phyloP scores from a whole-genome alignment of 768 basidiomycete genomes.

The Rhodosporidiobolus odoratus region DNA sequence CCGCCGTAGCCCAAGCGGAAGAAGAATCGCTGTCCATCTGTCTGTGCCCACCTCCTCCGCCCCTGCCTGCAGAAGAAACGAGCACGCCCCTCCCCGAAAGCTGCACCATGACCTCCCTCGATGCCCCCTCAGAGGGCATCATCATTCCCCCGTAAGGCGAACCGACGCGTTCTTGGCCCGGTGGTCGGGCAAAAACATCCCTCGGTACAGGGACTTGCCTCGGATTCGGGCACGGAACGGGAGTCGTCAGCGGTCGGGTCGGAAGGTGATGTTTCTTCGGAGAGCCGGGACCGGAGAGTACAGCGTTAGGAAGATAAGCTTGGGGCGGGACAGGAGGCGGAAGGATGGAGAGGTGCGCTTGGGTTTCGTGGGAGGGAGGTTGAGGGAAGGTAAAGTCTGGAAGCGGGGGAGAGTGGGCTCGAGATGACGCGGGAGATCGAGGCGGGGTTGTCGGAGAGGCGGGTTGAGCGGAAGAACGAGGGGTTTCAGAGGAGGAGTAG shows the following conservation, averaged over 20 bases:
- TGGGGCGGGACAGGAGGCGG: background rate
- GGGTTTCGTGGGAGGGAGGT: no score
- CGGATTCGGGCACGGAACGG: constrained; percentile 10
- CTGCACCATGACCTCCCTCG: constrained; percentile 18
- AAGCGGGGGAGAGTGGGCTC: no score
- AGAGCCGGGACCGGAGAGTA: constrained; percentile 1
- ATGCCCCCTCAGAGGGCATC: no score
- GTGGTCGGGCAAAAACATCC: constrained; percentile 24
- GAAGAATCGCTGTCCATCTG: constrained; percentile 7
- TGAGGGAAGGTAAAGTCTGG: no score
- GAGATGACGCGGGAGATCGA: no score
- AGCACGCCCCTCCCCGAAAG: background rate
- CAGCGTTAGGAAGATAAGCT: background rate
- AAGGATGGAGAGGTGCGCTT: background rate
- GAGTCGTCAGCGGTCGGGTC: constrained; percentile 27
- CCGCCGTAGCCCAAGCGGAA: constrained; percentile 11
- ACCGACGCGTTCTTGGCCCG: background rate
- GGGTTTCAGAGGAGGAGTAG: no score
- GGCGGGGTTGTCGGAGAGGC: no score
- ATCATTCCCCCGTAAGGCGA: background rate
- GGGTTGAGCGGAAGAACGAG: no score
- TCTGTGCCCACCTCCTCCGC: background rate
- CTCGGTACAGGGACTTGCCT: constrained; percentile 20
- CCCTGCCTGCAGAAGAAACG: background rate
- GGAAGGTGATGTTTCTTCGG: constrained; percentile 27